Evolutionary conservation across 2,329 filamentous ascomycete genomes (phyloP).

Genomic region (Nigrospora osmanthi): DNA sequence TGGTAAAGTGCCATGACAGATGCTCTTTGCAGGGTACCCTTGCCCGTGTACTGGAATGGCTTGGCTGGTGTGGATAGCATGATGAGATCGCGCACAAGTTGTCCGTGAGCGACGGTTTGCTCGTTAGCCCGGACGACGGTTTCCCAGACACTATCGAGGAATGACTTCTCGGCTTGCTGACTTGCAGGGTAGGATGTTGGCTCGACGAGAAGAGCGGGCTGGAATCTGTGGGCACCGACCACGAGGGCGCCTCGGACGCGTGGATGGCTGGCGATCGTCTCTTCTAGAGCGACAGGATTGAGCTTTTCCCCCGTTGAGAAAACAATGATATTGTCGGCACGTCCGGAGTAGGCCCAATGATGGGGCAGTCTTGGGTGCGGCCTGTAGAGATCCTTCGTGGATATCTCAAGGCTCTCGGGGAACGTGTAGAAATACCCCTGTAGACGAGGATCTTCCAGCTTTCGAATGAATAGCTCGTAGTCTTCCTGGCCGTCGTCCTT

Average conservation of each 20-base stretch:
- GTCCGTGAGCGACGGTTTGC: conserved; percentile 35
- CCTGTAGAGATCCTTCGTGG: conserved; percentile 35
- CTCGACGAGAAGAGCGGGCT: conserved; percentile 40
- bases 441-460: conserved; percentile 7
- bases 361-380: conserved; percentile 27
- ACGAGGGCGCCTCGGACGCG: conserved; percentile 32
- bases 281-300: conserved; percentile 38
- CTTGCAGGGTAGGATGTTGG: conserved; percentile 21
- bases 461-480: conserved; percentile 20
- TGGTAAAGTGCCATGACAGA: conserved; percentile 30
- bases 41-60: conserved; percentile 34
- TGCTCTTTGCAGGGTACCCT: conserved; percentile 36
- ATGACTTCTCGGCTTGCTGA: conserved; percentile 14
- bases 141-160: conserved; percentile 38
- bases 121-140: conserved; percentile 32
- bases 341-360: conserved; percentile 28
- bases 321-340: conserved; percentile 38
- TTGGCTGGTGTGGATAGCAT: conserved; percentile 27
- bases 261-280: conserved; percentile 27
- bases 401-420: conserved; percentile 29
- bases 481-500: conserved; percentile 15
- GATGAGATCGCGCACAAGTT: conserved; percentile 31
- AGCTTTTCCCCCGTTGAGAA: conserved; percentile 43
- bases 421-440: conserved; percentile 31
- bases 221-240: conserved; percentile 36